These are phyloP conservation scores for Huntiella omanensis DNA, from an alignment of 2,329 filamentous ascomycete genomes.

Conservation along the genomic window DNA sequence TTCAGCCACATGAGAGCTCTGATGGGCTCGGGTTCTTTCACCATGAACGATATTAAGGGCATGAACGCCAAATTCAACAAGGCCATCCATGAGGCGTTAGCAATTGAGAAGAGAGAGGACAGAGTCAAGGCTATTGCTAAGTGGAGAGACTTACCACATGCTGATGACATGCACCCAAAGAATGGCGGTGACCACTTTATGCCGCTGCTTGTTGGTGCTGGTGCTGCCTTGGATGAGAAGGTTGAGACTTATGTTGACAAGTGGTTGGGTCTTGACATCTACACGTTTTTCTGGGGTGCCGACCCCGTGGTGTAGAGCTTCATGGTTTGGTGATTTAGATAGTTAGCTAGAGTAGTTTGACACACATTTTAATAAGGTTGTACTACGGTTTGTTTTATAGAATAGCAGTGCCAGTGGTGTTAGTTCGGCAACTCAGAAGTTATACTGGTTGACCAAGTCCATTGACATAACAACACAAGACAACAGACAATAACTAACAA, in stretches of 20 bases:
- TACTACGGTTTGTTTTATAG: too few species aligned
- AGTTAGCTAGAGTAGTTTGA: too few species aligned
- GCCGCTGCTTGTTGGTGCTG: constrained; percentile 38
- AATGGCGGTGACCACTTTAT: constrained; percentile 38
- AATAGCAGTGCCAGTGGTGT: too few species aligned
- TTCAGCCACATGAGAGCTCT: constrained; percentile 26
- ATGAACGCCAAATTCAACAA: constrained; percentile 25
- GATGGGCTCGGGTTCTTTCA: constrained; percentile 12
- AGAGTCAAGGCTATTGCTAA: constrained; percentile 22
- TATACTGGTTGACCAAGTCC: too few species aligned
- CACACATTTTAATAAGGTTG: too few species aligned
- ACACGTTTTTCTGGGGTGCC: constrained; percentile 35
- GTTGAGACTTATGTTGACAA: constrained; percentile 29
- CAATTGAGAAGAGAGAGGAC: constrained; percentile 17
- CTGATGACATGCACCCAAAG: constrained; percentile 34
- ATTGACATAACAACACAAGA: too few species aligned
- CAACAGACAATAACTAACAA: too few species aligned
- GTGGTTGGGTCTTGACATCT: constrained; percentile 29
- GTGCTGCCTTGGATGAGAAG: constrained; percentile 27
- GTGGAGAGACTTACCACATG: constrained; percentile 30
- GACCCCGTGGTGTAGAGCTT: constrained; percentile 13
- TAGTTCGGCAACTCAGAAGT: too few species aligned
- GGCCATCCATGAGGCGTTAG: constrained; percentile 24
- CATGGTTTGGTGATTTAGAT: neutral
- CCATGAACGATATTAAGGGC: constrained; percentile 14